phyloP scores from a whole-genome alignment of 176 grass and related monocot species.

The Hordeum vulgare region MorexV3_pseudomolecules_assembly NC_058520.1:22482674-22483173 shows the following conservation, averaged over 20 bases:
- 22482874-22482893: conserved; percentile 90
- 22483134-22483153: conserved; percentile 76
- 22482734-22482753: background rate
- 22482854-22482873: conserved; percentile 99
- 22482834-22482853: conserved; percentile 99
- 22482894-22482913: conserved; percentile 80
- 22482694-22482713: background rate
- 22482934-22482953: conserved; percentile 74
- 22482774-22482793: conserved; percentile 98
- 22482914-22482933: conserved; percentile 91
- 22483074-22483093: conserved; percentile 89
- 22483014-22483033: conserved; percentile 72
- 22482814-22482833: conserved; percentile 90
- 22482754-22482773: conserved; percentile 90
- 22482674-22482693: background rate
- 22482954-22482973: background rate
- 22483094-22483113: conserved; percentile 78
- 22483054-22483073: conserved; percentile 76
- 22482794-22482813: conserved; percentile 88
- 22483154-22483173: conserved; percentile 82
- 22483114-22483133: conserved; percentile 85
- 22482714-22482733: background rate
- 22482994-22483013: conserved; percentile 17
- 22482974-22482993: background rate
- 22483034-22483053: conserved; percentile 76